Conservation (phyloP, 2,329 filamentous ascomycete genomes). For the Monilinia laxa region DNA sequence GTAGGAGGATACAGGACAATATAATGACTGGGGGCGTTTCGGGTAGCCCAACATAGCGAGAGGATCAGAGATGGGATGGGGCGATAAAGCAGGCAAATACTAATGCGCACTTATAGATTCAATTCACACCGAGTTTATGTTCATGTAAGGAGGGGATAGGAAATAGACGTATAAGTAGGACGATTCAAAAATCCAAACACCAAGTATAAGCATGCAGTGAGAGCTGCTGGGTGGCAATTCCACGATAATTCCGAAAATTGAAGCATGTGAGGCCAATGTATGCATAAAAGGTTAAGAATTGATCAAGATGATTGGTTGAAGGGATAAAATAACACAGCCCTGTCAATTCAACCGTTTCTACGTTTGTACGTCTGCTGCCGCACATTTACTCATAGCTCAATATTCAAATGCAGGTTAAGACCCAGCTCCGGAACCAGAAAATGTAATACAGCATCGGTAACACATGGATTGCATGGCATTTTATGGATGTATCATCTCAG, state of each 20-base stretch:
- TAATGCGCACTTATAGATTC: constrained; percentile 16
- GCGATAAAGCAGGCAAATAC: constrained; percentile 18
- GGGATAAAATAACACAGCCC: constrained; percentile 12
- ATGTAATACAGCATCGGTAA: constrained; percentile 7
- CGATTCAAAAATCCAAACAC: constrained; percentile 9
- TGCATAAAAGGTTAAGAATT: constrained; percentile 13
- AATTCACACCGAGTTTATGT: constrained; percentile 23
- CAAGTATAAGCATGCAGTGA: constrained; percentile 22
- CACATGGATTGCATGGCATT: background rate
- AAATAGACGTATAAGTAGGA: constrained; percentile 19
- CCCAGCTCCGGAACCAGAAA: constrained; percentile 14
- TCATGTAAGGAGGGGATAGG: constrained; percentile 10
- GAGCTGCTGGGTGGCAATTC: constrained; percentile 19
- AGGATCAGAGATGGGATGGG: constrained; percentile 13
- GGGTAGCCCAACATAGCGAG: constrained; percentile 18
- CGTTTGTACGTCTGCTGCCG: background rate
- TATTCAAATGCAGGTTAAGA: constrained; percentile 1
- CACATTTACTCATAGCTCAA: constrained; percentile 14
- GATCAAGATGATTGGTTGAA: constrained; percentile 11
- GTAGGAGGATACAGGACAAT: constrained; percentile 32
- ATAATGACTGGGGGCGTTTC: constrained; percentile 19
- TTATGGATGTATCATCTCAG: background rate
- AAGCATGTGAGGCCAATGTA: constrained; percentile 20
- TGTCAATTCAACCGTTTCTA: constrained; percentile 7
- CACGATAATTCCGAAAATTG: constrained; percentile 19